Evolutionary conservation across 2,329 filamentous ascomycete genomes (phyloP).

Genomic region (Apiospora kogelbergensis): DNA sequence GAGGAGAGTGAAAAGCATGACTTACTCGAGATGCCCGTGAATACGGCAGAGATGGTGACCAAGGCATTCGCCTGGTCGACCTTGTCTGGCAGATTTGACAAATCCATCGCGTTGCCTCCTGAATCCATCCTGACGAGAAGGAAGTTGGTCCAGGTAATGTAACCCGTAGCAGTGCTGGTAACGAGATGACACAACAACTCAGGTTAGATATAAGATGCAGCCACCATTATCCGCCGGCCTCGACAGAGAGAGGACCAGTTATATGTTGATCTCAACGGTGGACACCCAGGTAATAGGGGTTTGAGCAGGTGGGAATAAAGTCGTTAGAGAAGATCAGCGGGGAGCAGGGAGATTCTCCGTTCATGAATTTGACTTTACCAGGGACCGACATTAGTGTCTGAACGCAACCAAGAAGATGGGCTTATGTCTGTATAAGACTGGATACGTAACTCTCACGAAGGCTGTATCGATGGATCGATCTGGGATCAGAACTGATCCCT

Average conservation of each 20-base stretch:
- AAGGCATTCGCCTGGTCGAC: background rate
- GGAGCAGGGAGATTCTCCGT: background rate
- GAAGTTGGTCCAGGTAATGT: background rate
- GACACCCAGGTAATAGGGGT: too few species aligned
- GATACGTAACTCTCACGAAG: background rate
- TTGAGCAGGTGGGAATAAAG: background rate
- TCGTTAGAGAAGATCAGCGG: background rate
- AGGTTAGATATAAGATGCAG: background rate
- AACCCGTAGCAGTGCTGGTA: background rate
- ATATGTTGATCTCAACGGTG: background rate
- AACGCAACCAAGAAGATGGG: background rate
- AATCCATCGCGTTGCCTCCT: background rate
- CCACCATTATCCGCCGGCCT: background rate
- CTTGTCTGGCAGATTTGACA: background rate
- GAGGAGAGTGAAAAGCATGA: background rate
- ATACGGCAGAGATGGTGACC: background rate
- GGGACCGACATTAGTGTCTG: background rate
- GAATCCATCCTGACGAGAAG: background rate
- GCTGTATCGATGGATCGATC: background rate
- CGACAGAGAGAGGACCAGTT: background rate
- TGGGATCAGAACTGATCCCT: background rate
- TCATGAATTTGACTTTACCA: background rate
- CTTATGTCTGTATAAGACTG: too few species aligned
- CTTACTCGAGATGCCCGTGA: background rate
- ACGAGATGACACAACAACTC: background rate